These are phyloP conservation scores for Tulasnella sp. DNA, from an alignment of 768 basidiomycete genomes.

Conservation along the genomic window DNA sequence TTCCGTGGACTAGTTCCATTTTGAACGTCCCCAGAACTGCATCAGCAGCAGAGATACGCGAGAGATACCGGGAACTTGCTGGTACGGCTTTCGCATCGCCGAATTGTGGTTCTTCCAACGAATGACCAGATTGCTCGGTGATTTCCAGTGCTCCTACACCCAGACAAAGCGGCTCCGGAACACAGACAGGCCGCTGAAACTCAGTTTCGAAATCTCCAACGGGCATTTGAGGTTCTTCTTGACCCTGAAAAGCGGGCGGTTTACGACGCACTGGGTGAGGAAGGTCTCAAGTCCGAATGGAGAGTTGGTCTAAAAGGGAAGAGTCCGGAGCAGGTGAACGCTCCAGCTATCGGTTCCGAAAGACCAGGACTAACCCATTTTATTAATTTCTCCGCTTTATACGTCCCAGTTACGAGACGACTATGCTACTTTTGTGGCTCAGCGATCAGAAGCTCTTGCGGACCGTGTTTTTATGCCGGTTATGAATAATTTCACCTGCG, in stretches of 20 bases:
- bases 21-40: conserved; percentile 30
- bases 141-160: conserved; percentile 32
- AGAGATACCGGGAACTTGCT: conserved; percentile 32
- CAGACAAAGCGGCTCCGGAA: conserved; percentile 30
- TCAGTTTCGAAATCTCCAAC: conserved; percentile 30
- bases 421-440: conserved; percentile 14
- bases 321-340: conserved; percentile 27
- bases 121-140: background rate
- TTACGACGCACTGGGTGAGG: conserved; percentile 36
- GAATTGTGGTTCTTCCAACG: background rate
- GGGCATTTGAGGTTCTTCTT: conserved; percentile 34
- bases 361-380: background rate
- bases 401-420: conserved; percentile 8
- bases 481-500: background rate
- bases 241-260: conserved; percentile 28
- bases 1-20: conserved; percentile 14
- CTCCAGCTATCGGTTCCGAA: background rate
- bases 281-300: conserved; percentile 23
- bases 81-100: background rate
- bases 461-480: conserved; percentile 21
- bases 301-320: conserved; percentile 26
- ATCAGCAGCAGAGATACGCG: conserved; percentile 13
- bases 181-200: conserved; percentile 21
- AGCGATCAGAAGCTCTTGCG: conserved; percentile 7
- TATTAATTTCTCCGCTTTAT: background rate